phyloP scores from a whole-genome alignment of 73 alveolate genomes.

The Blepharisma stoltei region DNA sequence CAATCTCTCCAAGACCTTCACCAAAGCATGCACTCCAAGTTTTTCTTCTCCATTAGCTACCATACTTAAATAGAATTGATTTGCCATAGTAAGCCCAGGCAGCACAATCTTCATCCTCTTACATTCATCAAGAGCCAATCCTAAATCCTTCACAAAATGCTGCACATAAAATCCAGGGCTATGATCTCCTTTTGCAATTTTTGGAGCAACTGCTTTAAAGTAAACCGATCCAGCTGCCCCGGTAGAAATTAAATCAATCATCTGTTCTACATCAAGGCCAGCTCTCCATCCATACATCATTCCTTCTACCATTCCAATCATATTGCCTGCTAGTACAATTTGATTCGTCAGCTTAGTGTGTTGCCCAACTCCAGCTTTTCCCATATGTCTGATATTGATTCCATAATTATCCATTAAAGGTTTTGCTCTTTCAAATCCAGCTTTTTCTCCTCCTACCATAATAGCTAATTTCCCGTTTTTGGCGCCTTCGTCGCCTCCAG shows the following conservation, averaged over 20 bases:
- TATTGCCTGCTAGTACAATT: slow-evolving; percentile 73
- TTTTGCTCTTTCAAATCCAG: slow-evolving; percentile 50
- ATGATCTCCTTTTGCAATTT: slow-evolving; percentile 74
- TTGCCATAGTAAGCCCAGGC: slow-evolving; percentile 75
- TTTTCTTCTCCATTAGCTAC: slow-evolving; percentile 71
- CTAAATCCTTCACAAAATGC: slow-evolving; percentile 82
- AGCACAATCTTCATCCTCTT: slow-evolving; percentile 68
- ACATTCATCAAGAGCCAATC: slow-evolving; percentile 80
- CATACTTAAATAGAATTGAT: slow-evolving; percentile 67
- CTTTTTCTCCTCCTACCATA: slow-evolving; percentile 82
- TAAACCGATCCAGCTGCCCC: slow-evolving; percentile 83
- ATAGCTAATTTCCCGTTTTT: slow-evolving; percentile 75
- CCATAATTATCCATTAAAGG: slow-evolving; percentile 63
- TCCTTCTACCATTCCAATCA: slow-evolving; percentile 83
- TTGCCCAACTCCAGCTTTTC: slow-evolving; percentile 83
- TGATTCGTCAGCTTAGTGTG: slow-evolving; percentile 82
- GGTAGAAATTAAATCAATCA: slow-evolving; percentile 58
- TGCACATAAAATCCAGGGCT: slow-evolving; percentile 91
- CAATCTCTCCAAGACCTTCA: slow-evolving; percentile 62
- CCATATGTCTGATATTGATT: slow-evolving; percentile 65
- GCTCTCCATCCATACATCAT: slow-evolving; percentile 76
- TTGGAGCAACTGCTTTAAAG: slow-evolving; percentile 66
- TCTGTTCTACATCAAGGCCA: slow-evolving; percentile 73
- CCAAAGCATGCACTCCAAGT: slow-evolving; percentile 71
- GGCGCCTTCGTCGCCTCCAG: slow-evolving; percentile 94